Evolutionary conservation across 257 asterid species (phyloP).

Genomic region (Lycium ferocissimum): DNA sequence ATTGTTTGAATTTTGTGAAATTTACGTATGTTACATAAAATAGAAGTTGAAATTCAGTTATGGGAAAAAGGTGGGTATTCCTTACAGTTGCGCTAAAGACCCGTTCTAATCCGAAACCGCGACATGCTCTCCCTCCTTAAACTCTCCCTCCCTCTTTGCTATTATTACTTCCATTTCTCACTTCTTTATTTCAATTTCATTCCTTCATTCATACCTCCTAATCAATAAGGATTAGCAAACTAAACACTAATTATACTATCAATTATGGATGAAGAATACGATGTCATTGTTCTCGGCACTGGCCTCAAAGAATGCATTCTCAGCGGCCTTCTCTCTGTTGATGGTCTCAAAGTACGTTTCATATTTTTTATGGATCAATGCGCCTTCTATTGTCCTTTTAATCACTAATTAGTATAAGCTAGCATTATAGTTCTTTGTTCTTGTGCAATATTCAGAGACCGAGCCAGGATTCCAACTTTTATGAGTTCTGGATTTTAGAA

Average conservation of each 20-base stretch:
- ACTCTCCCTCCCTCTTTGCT: conserved; percentile 34
- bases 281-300: conserved; percentile 90
- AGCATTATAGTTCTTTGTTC: not conserved
- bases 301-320: conserved; percentile 97
- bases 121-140: conserved; percentile 24
- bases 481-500: too few relatives aligned
- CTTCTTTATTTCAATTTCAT: not conserved
- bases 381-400: not conserved
- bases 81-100: conserved; percentile 37
- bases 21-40: not conserved
- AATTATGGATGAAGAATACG: conserved; percentile 93
- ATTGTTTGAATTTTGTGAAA: too few relatives aligned
- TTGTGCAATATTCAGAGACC: not conserved
- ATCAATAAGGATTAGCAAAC: not conserved
- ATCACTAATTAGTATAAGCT: not conserved
- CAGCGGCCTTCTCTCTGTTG: conserved; percentile 91
- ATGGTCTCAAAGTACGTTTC: conserved; percentile 72
- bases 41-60: conserved; percentile 6
- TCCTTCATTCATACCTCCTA: not conserved
- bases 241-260: not conserved
- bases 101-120: conserved; percentile 31
- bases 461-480: too few relatives aligned
- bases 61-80: not conserved
- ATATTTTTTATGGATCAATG: too few relatives aligned
- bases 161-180: conserved; percentile 26